Base-by-base conservation (phyloP, 2,329 filamentous ascomycete genomes). In the Aspergillus sp. region DNA sequence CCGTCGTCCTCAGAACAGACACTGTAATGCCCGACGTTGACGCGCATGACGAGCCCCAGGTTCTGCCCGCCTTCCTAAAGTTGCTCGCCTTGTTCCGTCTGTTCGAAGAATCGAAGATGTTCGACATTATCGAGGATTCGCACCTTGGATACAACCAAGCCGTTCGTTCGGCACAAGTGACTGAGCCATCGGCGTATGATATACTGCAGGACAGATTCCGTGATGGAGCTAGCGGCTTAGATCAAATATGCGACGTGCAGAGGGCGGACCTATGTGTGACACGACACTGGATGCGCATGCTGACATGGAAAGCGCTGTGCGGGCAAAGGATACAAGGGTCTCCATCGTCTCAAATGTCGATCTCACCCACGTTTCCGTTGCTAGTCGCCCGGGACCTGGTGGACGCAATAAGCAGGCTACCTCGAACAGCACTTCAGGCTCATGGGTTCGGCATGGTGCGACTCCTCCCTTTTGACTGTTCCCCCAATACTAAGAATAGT, bases 211-310 rank as follows among this genome's bases (percentile, higher is more conserved):
- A 72, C 43, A 80, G 77, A 22, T 73, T 83, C 0, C 77, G 79
- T 3, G 79, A 82, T 45, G 76, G 74, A 0, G 71, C 78, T 0
- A 67, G 74, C 1, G 76, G 80, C 4, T 73, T 76, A 3, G 77
- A 77, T 49, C 73, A 72, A 0, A 76, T 77, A n/a, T 83, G 79
- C n/a, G 80, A 83, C 28, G 77, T 83, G 0, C 82, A 84, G 59
- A 77, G 77, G 7, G 82, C 81, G 3, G 82, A 83, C 53, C 75
- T 84, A n/a, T 79, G 76, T 60, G 81, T 83, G 3, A 83, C 82
- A 0, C 72, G 80, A 1, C 81, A 83, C 50, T 84, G 82, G 82
- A 83, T 84, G 81, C 77, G 80, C 7, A 78, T 81, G 47, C 76
- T 83, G 3, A 63, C 83, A 15, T 84, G 81, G 82, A 75, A 80